These are phyloP conservation scores for Cajanus cajan DNA, from an alignment of 306 rosid species.

Conservation along the genomic window DNA sequence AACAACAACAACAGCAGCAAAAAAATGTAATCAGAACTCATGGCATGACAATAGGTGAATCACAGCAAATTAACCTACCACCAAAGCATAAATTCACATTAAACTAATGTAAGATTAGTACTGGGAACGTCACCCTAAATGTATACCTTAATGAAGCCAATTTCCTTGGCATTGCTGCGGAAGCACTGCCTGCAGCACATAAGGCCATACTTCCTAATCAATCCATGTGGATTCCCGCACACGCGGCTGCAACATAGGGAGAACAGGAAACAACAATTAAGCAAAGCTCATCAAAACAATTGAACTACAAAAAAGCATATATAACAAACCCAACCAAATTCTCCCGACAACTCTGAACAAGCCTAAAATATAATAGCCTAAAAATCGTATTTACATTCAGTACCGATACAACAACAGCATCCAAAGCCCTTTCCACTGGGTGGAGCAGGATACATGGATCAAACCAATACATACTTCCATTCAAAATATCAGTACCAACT, in stretches of 20 bases:
- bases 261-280: background rate
- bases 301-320: background rate
- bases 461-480: background rate
- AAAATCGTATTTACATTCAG: background rate
- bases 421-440: background rate
- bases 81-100: background rate
- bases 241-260: slow-evolving; percentile 38
- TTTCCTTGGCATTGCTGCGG: slow-evolving; percentile 97
- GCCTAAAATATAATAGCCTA: background rate
- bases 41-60: background rate
- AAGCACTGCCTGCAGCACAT: slow-evolving; percentile 99
- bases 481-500: background rate
- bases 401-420: background rate
- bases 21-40: background rate
- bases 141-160: slow-evolving; percentile 86
- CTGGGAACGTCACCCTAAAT: background rate
- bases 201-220: slow-evolving; percentile 90
- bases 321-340: background rate
- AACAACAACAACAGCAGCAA: background rate
- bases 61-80: background rate
- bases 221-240: slow-evolving; percentile 87
- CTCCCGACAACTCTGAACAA: background rate
- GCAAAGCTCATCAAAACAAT: background rate
- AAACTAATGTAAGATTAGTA: background rate
- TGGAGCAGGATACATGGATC: background rate